These are phyloP conservation scores for Candida silvatica DNA, from an alignment of 805 yeast species.

Conservation along the genomic window DNA sequence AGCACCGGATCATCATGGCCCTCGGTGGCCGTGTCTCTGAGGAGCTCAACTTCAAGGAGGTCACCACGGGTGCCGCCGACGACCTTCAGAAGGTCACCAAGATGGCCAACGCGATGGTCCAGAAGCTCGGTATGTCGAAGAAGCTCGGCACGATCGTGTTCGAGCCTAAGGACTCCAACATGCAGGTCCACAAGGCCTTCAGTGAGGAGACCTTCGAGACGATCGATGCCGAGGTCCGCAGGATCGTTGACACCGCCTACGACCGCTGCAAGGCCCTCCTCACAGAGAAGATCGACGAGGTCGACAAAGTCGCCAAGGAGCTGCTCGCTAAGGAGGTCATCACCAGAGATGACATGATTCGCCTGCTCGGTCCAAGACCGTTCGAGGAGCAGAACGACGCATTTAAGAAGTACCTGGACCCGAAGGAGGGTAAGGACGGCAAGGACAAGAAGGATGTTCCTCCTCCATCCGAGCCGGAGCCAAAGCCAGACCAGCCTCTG, in stretches of 20 bases:
- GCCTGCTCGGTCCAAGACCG: slow-evolving; percentile 83
- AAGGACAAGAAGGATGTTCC: slow-evolving; percentile 14
- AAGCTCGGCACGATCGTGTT: slow-evolving; percentile 80
- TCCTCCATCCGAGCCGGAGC: no score
- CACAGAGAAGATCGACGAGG: slow-evolving; percentile 61
- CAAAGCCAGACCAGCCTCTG: no score
- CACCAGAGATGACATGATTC: slow-evolving; percentile 90
- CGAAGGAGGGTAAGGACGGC: slow-evolving; percentile 10
- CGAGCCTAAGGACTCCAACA: slow-evolving; percentile 56
- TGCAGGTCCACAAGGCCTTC: slow-evolving; percentile 57
- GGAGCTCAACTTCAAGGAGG: slow-evolving; percentile 85
- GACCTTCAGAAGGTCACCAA: slow-evolving; percentile 94
- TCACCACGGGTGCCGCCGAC: slow-evolving; percentile 93
- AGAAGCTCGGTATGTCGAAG: slow-evolving; percentile 83
- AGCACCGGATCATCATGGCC: slow-evolving; percentile 91
- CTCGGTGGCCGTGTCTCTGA: slow-evolving; percentile 96
- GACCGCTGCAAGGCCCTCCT: slow-evolving; percentile 60
- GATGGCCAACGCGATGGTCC: slow-evolving; percentile 91
- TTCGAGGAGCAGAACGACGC: slow-evolving; percentile 89
- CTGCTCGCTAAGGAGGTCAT: slow-evolving; percentile 80
- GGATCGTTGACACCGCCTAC: slow-evolving; percentile 72
- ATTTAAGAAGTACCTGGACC: slow-evolving; percentile 57
- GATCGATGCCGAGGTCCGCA: slow-evolving; percentile 77
- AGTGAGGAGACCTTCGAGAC: slow-evolving; percentile 77
- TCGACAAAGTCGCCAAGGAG: slow-evolving; percentile 82